Conservation (phyloP, 2,329 filamentous ascomycete species). For the Stachybotrys echinatus region DNA sequence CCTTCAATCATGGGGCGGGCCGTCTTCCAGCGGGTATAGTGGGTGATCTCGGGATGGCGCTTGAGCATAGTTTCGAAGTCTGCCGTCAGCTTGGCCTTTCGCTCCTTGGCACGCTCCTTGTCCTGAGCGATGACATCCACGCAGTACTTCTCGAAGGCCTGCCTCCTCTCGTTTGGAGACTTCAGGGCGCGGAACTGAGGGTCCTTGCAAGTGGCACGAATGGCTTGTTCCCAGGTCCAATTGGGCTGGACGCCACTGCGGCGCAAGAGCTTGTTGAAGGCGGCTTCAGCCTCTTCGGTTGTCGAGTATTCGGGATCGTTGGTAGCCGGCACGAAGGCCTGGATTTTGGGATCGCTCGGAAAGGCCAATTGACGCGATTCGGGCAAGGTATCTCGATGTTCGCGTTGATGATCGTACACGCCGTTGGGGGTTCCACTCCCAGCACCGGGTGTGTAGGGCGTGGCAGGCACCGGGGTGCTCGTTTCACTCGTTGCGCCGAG, state of each 20-base stretch:
- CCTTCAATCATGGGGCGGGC: conserved; percentile 90
- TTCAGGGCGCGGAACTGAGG: conserved; percentile 90
- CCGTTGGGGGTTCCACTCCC: conserved; percentile 24
- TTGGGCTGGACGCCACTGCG: conserved; percentile 82
- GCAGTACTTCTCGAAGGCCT: conserved; percentile 92
- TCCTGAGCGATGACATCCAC: conserved; percentile 86
- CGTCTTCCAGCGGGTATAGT: conserved; percentile 96
- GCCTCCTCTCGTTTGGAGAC: conserved; percentile 84
- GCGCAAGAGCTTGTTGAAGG: conserved; percentile 85
- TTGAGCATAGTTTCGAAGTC: conserved; percentile 96
- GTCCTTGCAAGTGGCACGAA: conserved; percentile 82
- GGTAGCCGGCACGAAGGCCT: conserved; percentile 55
- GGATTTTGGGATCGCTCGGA: conserved; percentile 50
- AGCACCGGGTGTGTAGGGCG: conserved; percentile 37
- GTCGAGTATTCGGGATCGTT: conserved; percentile 75
- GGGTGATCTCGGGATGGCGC: conserved; percentile 93
- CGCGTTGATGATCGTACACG: conserved; percentile 25
- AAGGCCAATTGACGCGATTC: conserved; percentile 56
- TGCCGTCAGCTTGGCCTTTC: conserved; percentile 81
- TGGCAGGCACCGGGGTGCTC: conserved; percentile 32
- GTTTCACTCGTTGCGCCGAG: conserved; percentile 52
- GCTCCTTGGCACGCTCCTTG: conserved; percentile 90
- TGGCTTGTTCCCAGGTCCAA: conserved; percentile 87
- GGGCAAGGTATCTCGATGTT: conserved; percentile 32
- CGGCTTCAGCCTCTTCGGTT: conserved; percentile 83